Evolutionary conservation across 116 monocot species (phyloP), one percentile per base, ranked within the genome.

Genomic region (Iris pallida): DNA sequence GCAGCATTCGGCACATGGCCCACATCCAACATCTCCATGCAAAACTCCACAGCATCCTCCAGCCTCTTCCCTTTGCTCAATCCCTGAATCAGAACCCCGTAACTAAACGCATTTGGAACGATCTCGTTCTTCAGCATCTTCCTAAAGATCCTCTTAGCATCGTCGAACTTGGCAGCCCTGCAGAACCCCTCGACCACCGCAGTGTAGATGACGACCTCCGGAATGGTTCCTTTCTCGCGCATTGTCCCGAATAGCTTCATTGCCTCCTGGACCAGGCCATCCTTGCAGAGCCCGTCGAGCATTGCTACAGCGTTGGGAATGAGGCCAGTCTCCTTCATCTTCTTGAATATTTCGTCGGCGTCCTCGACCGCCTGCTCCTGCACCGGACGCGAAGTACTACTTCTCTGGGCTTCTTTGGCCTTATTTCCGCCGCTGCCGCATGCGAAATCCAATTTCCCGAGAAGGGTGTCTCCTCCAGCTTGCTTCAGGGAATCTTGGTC

Each of bases 221-320:
- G 98, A 45, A 98, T 93, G 0, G 90, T 78, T n/a, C 93, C 88
- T 78, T 88, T 98, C 84, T 98, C 98, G 0, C 98, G 93, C 90
- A 98, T 98, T 60, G 75, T 63, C 11, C 90, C 85, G 61, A 98
- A 98, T 17, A 98, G 81, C 70, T 90, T 90, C 98, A 98, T 93
- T 12, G 98, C 98, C 41, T 98, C 98, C 59, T 98, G 83, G 42
- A 88, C 66, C 64, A 93, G 49, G 13, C 98, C 98, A 44, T 93
- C 93, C 60, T 98, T 98, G 70, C 93, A 98, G 17, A 98, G 74
- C 0, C 88, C 93, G 16, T 98, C 93, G 14, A 98, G 93, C 98
- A 98, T 98, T 5, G 98, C 90, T 1, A 98, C 93, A 1, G 93
- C 93, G 60, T 93, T 92, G 0, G 98, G 98, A 17, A 98, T 90